A percentile compares a stretch with the other conserved stretches of the same genome.
These are phyloP conservation scores for Rhizophagus clarus DNA, from an alignment of 192 early-diverging fungal species.

Conservation along the genomic window DNA sequence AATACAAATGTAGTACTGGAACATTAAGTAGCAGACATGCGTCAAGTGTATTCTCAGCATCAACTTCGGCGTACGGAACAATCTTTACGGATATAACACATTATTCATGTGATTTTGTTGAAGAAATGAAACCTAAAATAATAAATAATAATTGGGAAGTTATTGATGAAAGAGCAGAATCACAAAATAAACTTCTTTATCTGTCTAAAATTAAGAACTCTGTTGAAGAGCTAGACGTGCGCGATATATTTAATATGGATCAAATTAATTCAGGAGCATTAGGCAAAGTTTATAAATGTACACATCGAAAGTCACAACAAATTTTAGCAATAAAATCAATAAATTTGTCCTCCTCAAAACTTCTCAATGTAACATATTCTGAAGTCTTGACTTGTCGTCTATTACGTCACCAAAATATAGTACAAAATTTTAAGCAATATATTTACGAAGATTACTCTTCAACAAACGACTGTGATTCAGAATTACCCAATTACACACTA, in stretches of 20 bases:
- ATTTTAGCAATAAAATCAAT: constrained; percentile 18
- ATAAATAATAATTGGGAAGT: neutral
- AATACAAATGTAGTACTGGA: neutral
- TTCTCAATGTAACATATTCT: constrained; percentile 21
- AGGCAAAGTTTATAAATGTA: neutral
- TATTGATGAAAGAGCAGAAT: constrained; percentile 13
- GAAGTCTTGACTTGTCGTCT: constrained; percentile 18
- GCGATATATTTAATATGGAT: neutral
- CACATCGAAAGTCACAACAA: constrained; percentile 8
- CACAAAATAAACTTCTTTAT: constrained; percentile 14
- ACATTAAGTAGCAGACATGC: neutral
- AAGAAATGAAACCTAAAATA: neutral
- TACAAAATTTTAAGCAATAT: constrained; percentile 16
- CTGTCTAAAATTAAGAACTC: neutral
- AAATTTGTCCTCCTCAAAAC: neutral
- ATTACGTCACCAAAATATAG: constrained; percentile 24
- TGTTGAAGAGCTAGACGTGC: constrained; percentile 2
- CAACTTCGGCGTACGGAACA: neutral
- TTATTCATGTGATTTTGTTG: neutral
- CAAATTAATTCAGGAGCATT: neutral
- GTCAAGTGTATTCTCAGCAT: neutral
- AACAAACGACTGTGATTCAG: neutral
- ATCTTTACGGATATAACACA: neutral
- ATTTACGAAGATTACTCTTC: neutral
- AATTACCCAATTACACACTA: constrained; percentile 3